These are phyloP conservation scores for Prasinococcaceae sp. DNA, from an alignment of 139 green algal species.

Conservation along the genomic window DNA sequence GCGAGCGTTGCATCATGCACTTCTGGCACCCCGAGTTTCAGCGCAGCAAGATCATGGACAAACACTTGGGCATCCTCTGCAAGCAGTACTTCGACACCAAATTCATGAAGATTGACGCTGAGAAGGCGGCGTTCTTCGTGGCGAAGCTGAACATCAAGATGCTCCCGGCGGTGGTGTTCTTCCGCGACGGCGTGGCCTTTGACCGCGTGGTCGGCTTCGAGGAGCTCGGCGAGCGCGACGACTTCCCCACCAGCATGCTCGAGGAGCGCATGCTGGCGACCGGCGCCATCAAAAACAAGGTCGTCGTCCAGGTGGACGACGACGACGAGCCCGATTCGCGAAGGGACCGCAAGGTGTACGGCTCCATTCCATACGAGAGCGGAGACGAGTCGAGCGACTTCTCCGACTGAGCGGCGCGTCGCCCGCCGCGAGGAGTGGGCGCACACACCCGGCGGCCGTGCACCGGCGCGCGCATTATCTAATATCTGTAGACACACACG, in stretches of 20 bases:
- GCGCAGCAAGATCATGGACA: slow-evolving; percentile 90
- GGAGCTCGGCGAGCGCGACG: slow-evolving; percentile 56
- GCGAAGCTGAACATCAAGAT: slow-evolving; percentile 71
- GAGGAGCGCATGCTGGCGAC: no score
- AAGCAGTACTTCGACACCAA: slow-evolving; percentile 69
- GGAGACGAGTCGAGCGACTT: not conserved
- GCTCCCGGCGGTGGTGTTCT: slow-evolving; percentile 71
- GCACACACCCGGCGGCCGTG: no score
- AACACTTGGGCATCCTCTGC: slow-evolving; percentile 59
- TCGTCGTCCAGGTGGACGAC: no score
- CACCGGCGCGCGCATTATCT: no score
- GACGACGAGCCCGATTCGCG: no score
- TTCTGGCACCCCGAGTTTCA: slow-evolving; percentile 95
- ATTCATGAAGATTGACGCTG: slow-evolving; percentile 80
- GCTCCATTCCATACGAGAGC: no score
- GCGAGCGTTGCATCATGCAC: slow-evolving; percentile 60
- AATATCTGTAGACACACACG: no score
- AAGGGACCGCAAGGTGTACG: no score
- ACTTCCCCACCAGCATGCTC: slow-evolving; percentile 48
- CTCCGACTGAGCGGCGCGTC: not conserved
- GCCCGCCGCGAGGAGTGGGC: no score
- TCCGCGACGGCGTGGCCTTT: slow-evolving; percentile 54
- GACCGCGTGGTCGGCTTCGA: slow-evolving; percentile 78
- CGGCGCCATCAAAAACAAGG: no score
- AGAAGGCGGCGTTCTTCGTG: slow-evolving; percentile 80